These are phyloP conservation scores for Stephania japonica DNA, from an alignment of 164 flowering plant species.

Conservation along the genomic window DNA sequence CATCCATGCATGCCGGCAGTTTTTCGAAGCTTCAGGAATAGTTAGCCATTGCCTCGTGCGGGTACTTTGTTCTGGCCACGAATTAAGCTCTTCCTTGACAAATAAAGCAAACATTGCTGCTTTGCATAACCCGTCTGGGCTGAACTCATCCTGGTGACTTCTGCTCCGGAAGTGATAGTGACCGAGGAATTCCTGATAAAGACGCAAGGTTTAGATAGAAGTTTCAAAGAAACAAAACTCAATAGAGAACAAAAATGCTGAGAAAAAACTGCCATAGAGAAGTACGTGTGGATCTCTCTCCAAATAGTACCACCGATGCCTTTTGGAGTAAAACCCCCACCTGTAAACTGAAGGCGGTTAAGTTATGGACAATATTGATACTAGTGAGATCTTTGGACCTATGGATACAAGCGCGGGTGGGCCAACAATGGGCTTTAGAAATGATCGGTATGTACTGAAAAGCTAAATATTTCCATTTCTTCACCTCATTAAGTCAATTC, in stretches of 20 bases:
- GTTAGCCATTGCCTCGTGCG: conserved; percentile 47
- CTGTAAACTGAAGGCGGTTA: too few species aligned
- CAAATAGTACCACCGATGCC: too few species aligned
- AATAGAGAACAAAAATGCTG: background rate
- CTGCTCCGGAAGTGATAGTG: conserved; percentile 55
- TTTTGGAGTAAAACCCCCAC: too few species aligned
- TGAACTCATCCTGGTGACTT: conserved; percentile 54
- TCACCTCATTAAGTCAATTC: background rate
- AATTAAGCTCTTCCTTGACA: conserved; percentile 52
- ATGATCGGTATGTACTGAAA: background rate
- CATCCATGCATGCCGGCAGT: conserved; percentile 67
- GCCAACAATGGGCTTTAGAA: background rate
- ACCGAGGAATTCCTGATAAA: conserved; percentile 41
- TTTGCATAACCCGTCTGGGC: conserved; percentile 57
- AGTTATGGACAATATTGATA: too few species aligned
- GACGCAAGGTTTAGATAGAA: background rate
- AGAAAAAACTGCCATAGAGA: too few species aligned
- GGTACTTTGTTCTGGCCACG: conserved; percentile 62
- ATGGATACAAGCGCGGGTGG: too few species aligned
- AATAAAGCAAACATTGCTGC: conserved; percentile 59
- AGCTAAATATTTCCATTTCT: background rate
- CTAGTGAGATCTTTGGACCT: too few species aligned
- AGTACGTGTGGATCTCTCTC: too few species aligned
- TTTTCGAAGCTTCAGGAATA: conserved; percentile 40
- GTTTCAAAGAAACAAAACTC: background rate